Evolutionary conservation across 2,329 filamentous ascomycete genomes (phyloP).

Genomic region (Graphilbum fragrans): DNA sequence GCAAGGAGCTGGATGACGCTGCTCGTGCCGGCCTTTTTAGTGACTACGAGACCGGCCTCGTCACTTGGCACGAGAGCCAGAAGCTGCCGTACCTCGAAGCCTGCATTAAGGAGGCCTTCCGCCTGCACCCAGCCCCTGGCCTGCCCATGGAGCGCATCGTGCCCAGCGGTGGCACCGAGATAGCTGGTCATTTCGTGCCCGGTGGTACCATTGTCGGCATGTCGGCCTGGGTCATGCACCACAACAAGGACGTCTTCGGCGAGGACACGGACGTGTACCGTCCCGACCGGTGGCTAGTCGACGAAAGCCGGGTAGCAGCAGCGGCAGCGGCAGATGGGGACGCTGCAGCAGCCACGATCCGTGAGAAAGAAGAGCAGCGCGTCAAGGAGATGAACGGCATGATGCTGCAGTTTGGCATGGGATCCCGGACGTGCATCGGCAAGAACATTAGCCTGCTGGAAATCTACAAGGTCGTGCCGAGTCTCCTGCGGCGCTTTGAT

Average conservation of each 20-base stretch:
- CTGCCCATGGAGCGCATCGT: slow-evolving; percentile 64
- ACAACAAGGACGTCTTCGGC: slow-evolving; percentile 55
- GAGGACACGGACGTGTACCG: slow-evolving; percentile 51
- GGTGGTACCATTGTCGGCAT: slow-evolving; percentile 65
- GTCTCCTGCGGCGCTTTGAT: slow-evolving; percentile 52
- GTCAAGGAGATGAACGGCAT: slow-evolving; percentile 54
- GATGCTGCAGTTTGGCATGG: slow-evolving; percentile 67
- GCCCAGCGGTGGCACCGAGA: slow-evolving; percentile 49
- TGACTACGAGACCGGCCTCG: slow-evolving; percentile 42
- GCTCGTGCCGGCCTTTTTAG: slow-evolving; percentile 37
- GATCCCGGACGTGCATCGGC: slow-evolving; percentile 57
- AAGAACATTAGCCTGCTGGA: slow-evolving; percentile 53
- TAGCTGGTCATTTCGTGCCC: slow-evolving; percentile 48
- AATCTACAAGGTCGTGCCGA: slow-evolving; percentile 52
- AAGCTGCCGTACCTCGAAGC: slow-evolving; percentile 66
- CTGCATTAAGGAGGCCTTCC: slow-evolving; percentile 66
- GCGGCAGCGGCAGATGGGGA: not conserved
- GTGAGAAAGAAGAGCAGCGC: slow-evolving; percentile 33
- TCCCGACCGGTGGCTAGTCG: slow-evolving; percentile 54
- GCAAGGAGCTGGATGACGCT: slow-evolving; percentile 50
- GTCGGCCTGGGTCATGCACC: slow-evolving; percentile 64
- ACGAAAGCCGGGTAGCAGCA: slow-evolving; percentile 18
- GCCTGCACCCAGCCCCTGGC: slow-evolving; percentile 62
- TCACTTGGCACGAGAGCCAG: slow-evolving; percentile 59
- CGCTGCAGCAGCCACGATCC: slow-evolving; percentile 6